Percentiles rank a stretch among this genome's conserved stretches.
Evolutionary conservation across 768 basidiomycete species (phyloP).

Genomic region (Tremella yokohamensis): DNA sequence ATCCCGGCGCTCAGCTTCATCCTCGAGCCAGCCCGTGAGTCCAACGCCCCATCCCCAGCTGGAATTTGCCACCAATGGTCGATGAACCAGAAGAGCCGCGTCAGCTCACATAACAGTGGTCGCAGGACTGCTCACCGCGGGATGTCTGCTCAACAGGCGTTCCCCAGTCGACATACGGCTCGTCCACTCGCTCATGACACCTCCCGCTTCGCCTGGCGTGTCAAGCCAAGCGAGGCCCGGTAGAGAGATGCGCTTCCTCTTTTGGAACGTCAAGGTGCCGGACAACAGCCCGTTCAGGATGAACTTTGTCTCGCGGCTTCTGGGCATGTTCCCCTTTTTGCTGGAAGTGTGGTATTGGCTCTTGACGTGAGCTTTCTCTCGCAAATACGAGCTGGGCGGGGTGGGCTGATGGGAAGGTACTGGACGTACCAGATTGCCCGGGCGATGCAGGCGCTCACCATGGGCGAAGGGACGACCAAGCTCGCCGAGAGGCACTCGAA

Average conservation of each 20-base stretch:
- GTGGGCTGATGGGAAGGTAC: constrained; percentile 19
- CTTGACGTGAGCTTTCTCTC: constrained; percentile 27
- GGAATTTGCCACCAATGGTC: not conserved
- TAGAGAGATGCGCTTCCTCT: constrained; percentile 24
- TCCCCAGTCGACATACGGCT: constrained; percentile 29
- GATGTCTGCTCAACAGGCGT: constrained; percentile 34
- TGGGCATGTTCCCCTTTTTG: constrained; percentile 42
- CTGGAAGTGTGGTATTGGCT: constrained; percentile 47
- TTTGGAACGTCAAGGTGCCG: constrained; percentile 29
- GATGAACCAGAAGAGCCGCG: not conserved
- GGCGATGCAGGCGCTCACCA: constrained; percentile 39
- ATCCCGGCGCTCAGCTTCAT: constrained; percentile 38
- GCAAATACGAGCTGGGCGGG: not conserved
- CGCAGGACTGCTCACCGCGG: constrained; percentile 31
- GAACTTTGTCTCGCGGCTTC: constrained; percentile 27
- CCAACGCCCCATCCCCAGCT: not conserved
- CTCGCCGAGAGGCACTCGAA: constrained; percentile 35
- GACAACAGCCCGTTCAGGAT: constrained; percentile 32
- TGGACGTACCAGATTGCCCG: constrained; percentile 43
- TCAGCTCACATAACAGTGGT: constrained; percentile 25
- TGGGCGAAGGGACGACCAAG: constrained; percentile 30
- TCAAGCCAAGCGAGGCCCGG: not conserved
- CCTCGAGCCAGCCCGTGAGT: constrained; percentile 41
- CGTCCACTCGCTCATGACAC: constrained; percentile 15
- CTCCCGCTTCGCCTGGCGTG: not conserved